A percentile compares a stretch with the other conserved stretches of the same genome.
Conservation (phyloP, 495 filamentous ascomycete species). For the Diplogelasinospora grovesii region DNA sequence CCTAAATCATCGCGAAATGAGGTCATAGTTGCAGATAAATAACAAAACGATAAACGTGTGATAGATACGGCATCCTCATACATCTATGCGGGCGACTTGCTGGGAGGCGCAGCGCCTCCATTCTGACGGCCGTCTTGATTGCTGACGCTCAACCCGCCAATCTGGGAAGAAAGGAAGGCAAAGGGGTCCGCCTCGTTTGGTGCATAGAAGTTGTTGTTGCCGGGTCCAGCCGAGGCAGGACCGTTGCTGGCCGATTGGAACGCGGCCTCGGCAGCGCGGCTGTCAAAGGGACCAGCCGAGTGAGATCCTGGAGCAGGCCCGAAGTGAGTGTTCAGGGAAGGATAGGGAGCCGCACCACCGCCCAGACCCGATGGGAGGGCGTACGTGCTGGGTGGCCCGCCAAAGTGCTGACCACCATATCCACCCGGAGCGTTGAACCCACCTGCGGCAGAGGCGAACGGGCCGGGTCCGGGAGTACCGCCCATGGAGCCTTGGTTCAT, state of each 20-base stretch:
- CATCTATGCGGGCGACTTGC: conserved; percentile 57
- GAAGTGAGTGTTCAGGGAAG: conserved; percentile 72
- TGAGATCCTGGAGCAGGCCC: conserved; percentile 65
- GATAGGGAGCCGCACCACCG: conserved; percentile 71
- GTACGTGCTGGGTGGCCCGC: conserved; percentile 82
- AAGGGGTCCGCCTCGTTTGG: conserved; percentile 71
- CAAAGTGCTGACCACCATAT: conserved; percentile 84
- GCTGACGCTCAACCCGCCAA: conserved; percentile 73
- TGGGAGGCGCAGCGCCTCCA: conserved; percentile 53
- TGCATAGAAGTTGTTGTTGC: conserved; percentile 54
- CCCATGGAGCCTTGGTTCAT: conserved; percentile 74
- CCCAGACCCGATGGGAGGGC: conserved; percentile 85
- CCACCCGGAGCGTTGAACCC: conserved; percentile 66
- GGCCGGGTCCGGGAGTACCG: conserved; percentile 76
- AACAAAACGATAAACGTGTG: no score
- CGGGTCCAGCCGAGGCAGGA: conserved; percentile 57
- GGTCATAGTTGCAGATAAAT: conserved; percentile 9
- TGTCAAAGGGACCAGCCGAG: conserved; percentile 86
- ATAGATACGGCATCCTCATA: no score
- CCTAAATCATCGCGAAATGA: conserved; percentile 12
- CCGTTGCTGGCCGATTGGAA: conserved; percentile 81
- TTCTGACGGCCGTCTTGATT: conserved; percentile 80
- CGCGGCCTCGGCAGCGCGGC: conserved; percentile 83
- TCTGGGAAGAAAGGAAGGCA: conserved; percentile 77
- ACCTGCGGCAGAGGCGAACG: conserved; percentile 63